Conservation (phyloP, 305 asterid species). For the Coffea humblotiana region DNA sequence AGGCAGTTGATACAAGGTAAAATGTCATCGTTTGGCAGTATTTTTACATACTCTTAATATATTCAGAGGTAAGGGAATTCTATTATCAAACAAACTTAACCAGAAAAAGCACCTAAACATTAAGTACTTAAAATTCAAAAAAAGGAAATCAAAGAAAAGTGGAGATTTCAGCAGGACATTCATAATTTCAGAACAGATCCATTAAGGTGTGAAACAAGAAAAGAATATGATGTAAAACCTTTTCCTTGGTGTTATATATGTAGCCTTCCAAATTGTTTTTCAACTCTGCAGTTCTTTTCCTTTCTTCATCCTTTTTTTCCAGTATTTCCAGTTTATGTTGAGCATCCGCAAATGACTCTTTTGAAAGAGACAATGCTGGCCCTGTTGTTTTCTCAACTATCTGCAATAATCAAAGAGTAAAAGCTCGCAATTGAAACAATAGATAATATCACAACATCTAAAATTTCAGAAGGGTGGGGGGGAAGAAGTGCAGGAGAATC, state of each 20-base stretch:
- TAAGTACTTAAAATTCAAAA: neutral
- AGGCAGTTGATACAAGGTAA: neutral
- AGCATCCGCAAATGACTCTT: slow-evolving; percentile 67
- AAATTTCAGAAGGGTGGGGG: slow-evolving; percentile 1
- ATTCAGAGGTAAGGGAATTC: no score
- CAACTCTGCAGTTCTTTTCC: slow-evolving; percentile 95
- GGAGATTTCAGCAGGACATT: neutral
- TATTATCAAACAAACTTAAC: no score
- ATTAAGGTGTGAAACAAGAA: neutral
- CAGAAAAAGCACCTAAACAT: no score
- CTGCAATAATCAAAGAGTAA: slow-evolving; percentile 38
- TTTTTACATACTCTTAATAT: no score
- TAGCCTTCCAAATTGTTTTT: slow-evolving; percentile 92
- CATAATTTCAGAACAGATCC: neutral
- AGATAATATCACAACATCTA: neutral
- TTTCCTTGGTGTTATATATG: slow-evolving; percentile 92
- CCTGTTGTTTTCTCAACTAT: slow-evolving; percentile 81
- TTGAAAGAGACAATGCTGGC: slow-evolving; percentile 73
- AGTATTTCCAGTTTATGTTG: slow-evolving; percentile 66
- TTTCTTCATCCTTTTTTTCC: slow-evolving; percentile 93
- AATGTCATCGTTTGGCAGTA: no score
- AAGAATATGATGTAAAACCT: slow-evolving; percentile 40
- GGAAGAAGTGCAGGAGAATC: neutral
- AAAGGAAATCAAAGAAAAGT: neutral
- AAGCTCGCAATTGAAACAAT: slow-evolving; percentile 11